Percentiles rank a stretch among this genome's conserved stretches.
These are phyloP conservation scores for Agrocybe pediades DNA, from an alignment of 768 basidiomycete genomes.

Conservation along the genomic window DNA sequence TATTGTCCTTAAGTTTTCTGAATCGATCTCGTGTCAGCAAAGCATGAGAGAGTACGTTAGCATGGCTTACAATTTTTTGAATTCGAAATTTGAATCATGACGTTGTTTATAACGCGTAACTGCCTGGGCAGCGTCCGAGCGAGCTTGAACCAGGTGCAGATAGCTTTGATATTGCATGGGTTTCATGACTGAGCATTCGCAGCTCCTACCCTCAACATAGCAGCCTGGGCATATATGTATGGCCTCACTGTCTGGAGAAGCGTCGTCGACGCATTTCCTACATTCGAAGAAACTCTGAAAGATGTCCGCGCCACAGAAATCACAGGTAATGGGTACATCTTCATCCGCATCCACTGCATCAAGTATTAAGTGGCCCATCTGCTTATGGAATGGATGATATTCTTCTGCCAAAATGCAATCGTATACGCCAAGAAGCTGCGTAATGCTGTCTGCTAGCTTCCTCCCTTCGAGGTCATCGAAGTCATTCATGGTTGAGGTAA, in stretches of 20 bases:
- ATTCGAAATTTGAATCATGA: slow-evolving; percentile 1
- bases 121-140: slow-evolving; percentile 7
- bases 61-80: slow-evolving; percentile 7
- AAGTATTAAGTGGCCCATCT: slow-evolving; percentile 6
- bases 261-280: slow-evolving; percentile 36
- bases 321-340: slow-evolving; percentile 50
- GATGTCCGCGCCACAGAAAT: slow-evolving; percentile 82
- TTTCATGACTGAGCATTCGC: slow-evolving; percentile 60
- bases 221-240: slow-evolving; percentile 65
- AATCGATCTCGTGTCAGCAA: background rate
- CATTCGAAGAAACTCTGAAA: slow-evolving; percentile 86
- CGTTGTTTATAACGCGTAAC: slow-evolving; percentile 10
- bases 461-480: background rate
- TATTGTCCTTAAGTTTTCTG: slow-evolving; percentile 5
- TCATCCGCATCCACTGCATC: slow-evolving; percentile 11
- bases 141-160: slow-evolving; percentile 36
- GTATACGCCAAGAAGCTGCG: slow-evolving; percentile 44
- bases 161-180: slow-evolving; percentile 62
- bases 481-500: too few relatives aligned
- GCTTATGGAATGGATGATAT: slow-evolving; percentile 22
- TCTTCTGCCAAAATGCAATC: slow-evolving; percentile 56
- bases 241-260: slow-evolving; percentile 41
- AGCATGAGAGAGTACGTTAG: background rate
- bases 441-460: slow-evolving; percentile 25
- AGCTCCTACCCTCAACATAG: slow-evolving; percentile 79